phyloP scores from a whole-genome alignment of 169 alveolate genomes.

The Plasmodium fragile region DNA sequence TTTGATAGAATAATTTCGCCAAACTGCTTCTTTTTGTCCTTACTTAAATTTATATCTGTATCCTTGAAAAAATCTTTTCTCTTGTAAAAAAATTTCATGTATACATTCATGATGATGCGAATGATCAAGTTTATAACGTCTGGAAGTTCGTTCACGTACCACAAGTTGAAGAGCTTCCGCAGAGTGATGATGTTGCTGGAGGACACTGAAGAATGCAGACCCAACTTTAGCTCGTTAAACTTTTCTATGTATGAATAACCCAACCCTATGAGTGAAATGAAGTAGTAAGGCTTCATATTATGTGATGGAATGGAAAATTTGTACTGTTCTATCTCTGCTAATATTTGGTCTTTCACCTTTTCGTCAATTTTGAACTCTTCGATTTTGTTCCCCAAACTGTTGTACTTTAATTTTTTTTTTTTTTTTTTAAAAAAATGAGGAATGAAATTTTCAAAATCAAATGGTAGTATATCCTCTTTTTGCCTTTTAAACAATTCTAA shows the following conservation, averaged over 20 bases:
- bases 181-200: neutral
- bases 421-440: constrained; percentile 34
- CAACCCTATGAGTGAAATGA: constrained; percentile 63
- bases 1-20: constrained; percentile 8
- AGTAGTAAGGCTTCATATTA: constrained; percentile 10
- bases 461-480: neutral
- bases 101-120: constrained; percentile 11
- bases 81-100: constrained; percentile 33
- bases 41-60: constrained; percentile 12
- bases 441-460: constrained; percentile 17
- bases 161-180: constrained; percentile 27
- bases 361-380: constrained; percentile 53
- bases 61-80: neutral
- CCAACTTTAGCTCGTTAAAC: constrained; percentile 36
- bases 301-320: constrained; percentile 54
- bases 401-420: constrained; percentile 8
- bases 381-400: neutral
- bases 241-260: constrained; percentile 44
- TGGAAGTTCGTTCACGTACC: constrained; percentile 36
- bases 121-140: constrained; percentile 6
- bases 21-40: constrained; percentile 11
- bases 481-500: constrained; percentile 10
- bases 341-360: constrained; percentile 18
- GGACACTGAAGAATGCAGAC: constrained; percentile 27
- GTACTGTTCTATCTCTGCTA: constrained; percentile 40